Base-by-base conservation (phyloP, 2,329 filamentous ascomycete genomes). In the Cadophora sp. region DNA sequence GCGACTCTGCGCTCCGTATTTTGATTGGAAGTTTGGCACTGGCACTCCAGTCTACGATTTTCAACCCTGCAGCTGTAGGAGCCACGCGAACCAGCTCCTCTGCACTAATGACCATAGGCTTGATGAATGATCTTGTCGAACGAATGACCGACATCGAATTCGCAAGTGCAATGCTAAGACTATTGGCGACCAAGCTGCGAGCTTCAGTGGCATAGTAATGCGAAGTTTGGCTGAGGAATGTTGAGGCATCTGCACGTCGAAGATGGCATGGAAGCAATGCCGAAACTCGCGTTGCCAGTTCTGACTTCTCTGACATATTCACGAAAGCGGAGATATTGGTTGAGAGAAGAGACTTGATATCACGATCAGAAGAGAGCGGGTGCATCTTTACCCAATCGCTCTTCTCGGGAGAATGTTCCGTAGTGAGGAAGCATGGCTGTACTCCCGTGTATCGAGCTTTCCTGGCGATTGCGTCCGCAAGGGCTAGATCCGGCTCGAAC, bases 41-140 rank as follows among this genome's bases (percentile, higher is more conserved):
- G 1, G 31, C 19, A 26, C 40, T 62, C 69, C 67, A 71, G 24
- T 69, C 53, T 3, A 71, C 40, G 5, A 69, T 27, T 43, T 62
- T 59, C n/a, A 62, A 12, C 46, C n/a, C 53, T 1, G n/a, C 5
- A 4, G 31, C 24, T 29, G 12, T 3, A 11, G 48, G 24, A 11
- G 31, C n/a, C 8, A 58, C 22, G 8, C 14, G 6, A 7, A 40
- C 9, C 19, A 68, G 24, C 3, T 43, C 14, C 9, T 14, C 26
- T 12, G 34, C 62, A 29, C 24, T 14, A 12, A 65, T 40, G 22
- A 68, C 16, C 4, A 27, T 34, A 1, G 61, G 24, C 4, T 19
- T 26, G 2, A 27, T 48, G 19, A 29, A n/a, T 7, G 27, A 16
- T 37, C 26, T 61, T 4, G n/a, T 61, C 3, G 46, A 55, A 16